These are phyloP conservation scores for Exophiala bonariae DNA, from an alignment of 2,329 filamentous ascomycete genomes.

Conservation along the genomic window DNA sequence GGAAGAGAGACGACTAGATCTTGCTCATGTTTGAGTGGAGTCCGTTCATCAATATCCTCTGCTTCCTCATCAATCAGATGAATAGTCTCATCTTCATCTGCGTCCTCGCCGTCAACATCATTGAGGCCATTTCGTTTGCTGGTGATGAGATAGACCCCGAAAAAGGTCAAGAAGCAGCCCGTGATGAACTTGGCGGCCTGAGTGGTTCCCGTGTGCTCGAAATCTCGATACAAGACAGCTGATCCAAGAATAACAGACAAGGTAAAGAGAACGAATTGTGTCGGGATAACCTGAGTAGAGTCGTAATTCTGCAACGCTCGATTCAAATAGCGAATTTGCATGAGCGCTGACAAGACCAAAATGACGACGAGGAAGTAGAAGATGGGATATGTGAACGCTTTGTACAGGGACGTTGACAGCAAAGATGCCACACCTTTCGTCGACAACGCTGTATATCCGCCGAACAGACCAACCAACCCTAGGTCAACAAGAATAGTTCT, in stretches of 20 bases:
- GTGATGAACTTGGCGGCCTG: conserved; percentile 83
- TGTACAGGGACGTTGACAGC: conserved; percentile 85
- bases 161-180: conserved; percentile 88
- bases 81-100: conserved; percentile 58
- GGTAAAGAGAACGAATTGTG: conserved; percentile 96
- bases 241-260: conserved; percentile 93
- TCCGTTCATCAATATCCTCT: conserved; percentile 28
- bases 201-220: conserved; percentile 73
- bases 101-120: conserved; percentile 63
- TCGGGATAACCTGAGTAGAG: conserved; percentile 95
- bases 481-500: conserved; percentile 88
- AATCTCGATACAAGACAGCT: conserved; percentile 90
- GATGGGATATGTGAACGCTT: conserved; percentile 85
- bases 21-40: conserved; percentile 17
- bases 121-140: conserved; percentile 67
- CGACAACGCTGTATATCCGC: conserved; percentile 92
- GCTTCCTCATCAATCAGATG: conserved; percentile 40
- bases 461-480: conserved; percentile 89
- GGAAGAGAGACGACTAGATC: neutral
- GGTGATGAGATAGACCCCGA: conserved; percentile 96
- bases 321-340: conserved; percentile 98
- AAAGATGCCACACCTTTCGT: conserved; percentile 97
- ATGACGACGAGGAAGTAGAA: conserved; percentile 83
- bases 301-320: conserved; percentile 87
- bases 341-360: conserved; percentile 79